Evolutionary conservation across 169 alveolate genomes (phyloP).

Genomic region (Plasmodium chabaudi): DNA sequence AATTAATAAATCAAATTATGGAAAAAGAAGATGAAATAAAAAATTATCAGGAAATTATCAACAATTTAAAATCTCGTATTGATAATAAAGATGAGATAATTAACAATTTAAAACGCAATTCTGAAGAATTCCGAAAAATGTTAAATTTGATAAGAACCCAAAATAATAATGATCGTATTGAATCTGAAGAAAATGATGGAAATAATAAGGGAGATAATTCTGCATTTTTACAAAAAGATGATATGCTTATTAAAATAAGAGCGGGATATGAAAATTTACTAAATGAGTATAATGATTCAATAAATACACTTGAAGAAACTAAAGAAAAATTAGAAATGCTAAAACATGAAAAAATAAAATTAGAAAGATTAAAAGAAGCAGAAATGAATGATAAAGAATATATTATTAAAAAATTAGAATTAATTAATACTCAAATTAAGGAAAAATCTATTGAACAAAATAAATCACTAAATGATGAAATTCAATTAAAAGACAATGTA

Average conservation of each 20-base stretch:
- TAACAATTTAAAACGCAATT: conserved; percentile 23
- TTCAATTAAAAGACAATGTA: conserved; percentile 34
- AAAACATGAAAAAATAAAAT: conserved; percentile 34
- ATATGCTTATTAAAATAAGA: conserved; percentile 22
- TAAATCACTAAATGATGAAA: conserved; percentile 26
- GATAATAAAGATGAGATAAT: conserved; percentile 54
- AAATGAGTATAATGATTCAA: conserved; percentile 38
- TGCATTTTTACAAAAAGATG: conserved; percentile 8
- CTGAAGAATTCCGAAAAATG: conserved; percentile 19
- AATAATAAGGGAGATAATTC: background rate
- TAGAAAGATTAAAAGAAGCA: conserved; percentile 49
- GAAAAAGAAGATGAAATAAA: conserved; percentile 53
- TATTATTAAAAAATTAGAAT: conserved; percentile 60
- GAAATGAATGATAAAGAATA: conserved; percentile 60
- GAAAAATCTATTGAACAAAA: conserved; percentile 40
- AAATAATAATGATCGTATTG: too few relatives aligned
- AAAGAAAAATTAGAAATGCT: conserved; percentile 27
- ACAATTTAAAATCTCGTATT: conserved; percentile 25
- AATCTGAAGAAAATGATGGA: background rate
- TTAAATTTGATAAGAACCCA: too few relatives aligned
- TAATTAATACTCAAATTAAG: conserved; percentile 36
- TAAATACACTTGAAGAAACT: conserved; percentile 41
- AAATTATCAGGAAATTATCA: conserved; percentile 17
- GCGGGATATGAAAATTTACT: conserved; percentile 35
- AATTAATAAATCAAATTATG: conserved; percentile 9